phyloP scores from a whole-genome alignment of 768 basidiomycete species.

The Boletus rufocinnamomeus region DNA sequence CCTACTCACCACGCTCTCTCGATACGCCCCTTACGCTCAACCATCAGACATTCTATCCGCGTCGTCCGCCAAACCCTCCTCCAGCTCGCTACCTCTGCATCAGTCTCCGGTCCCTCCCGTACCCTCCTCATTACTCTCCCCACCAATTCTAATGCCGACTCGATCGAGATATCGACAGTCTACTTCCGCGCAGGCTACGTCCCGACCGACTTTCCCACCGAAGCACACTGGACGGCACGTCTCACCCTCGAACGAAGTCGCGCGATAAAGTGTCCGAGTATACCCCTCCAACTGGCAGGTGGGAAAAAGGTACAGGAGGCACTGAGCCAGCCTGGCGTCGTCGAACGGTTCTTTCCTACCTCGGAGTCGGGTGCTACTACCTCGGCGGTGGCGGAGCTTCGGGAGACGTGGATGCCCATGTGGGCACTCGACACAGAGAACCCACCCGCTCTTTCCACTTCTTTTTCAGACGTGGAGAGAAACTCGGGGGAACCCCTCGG shows the following conservation, averaged over 20 bases:
- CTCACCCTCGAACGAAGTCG: conserved; percentile 75
- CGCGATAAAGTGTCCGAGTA: conserved; percentile 92
- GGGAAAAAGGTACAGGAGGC: conserved; percentile 96
- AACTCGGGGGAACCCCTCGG: conserved; percentile 23
- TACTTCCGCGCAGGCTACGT: conserved; percentile 93
- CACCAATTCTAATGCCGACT: conserved; percentile 5
- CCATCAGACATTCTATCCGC: conserved; percentile 66
- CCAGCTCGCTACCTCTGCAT: conserved; percentile 61
- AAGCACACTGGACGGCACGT: conserved; percentile 68
- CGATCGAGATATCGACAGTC: conserved; percentile 77
- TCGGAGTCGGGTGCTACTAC: conserved; percentile 20
- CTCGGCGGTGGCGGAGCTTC: conserved; percentile 48
- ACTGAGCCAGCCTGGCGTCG: conserved; percentile 67
- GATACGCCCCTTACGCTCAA: not conserved
- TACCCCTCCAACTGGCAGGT: conserved; percentile 92
- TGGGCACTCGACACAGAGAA: conserved; percentile 62
- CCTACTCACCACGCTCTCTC: not conserved
- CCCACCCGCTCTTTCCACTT: not conserved
- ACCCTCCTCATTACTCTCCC: conserved; percentile 41
- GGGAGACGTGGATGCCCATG: conserved; percentile 86
- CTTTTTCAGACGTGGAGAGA: not conserved
- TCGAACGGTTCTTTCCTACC: conserved; percentile 70
- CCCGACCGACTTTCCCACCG: conserved; percentile 74
- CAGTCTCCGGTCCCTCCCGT: conserved; percentile 47
- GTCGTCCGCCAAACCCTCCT: conserved; percentile 76